Conservation (phyloP, 495 filamentous ascomycete genomes). For the Terfezia claveryi region DNA sequence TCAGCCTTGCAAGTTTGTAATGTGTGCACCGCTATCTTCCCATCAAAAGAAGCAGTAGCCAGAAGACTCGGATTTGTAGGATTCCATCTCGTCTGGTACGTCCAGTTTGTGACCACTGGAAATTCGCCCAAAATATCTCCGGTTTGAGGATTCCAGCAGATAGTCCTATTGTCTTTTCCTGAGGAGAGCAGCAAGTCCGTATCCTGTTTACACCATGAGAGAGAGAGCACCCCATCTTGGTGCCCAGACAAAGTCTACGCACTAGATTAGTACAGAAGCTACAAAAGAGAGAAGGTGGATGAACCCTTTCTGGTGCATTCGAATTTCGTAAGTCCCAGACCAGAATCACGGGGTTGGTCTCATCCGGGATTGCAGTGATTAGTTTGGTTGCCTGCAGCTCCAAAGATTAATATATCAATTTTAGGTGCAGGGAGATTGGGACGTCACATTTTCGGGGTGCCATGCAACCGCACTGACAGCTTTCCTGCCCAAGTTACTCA, state of each 20-base stretch:
- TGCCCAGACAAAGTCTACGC: slow-evolving; percentile 55
- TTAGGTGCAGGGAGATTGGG: background rate
- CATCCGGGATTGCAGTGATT: slow-evolving; percentile 75
- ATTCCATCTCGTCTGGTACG: slow-evolving; percentile 87
- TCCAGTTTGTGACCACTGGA: slow-evolving; percentile 95
- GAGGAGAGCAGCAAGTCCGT: slow-evolving; percentile 76
- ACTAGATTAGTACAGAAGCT: background rate
- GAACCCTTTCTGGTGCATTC: slow-evolving; percentile 62
- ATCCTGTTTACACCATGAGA: slow-evolving; percentile 92
- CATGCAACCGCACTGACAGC: slow-evolving; percentile 88
- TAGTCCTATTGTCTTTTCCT: slow-evolving; percentile 87
- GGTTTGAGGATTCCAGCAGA: slow-evolving; percentile 90
- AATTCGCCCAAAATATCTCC: slow-evolving; percentile 77
- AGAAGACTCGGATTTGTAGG: slow-evolving; percentile 76
- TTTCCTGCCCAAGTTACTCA: slow-evolving; percentile 83
- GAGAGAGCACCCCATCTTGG: slow-evolving; percentile 74
- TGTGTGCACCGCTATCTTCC: slow-evolving; percentile 78
- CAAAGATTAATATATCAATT: background rate
- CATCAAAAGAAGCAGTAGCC: slow-evolving; percentile 90
- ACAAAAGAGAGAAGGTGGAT: slow-evolving; percentile 7
- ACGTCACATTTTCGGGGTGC: slow-evolving; percentile 58
- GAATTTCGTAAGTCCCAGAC: slow-evolving; percentile 94
- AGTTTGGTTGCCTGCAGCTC: slow-evolving; percentile 49
- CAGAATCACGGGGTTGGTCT: slow-evolving; percentile 68
- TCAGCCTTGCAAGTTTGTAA: slow-evolving; percentile 47